Evolutionary conservation across 2,329 filamentous ascomycete species (phyloP).

Genomic region (Sarocladium oryzae): DNA sequence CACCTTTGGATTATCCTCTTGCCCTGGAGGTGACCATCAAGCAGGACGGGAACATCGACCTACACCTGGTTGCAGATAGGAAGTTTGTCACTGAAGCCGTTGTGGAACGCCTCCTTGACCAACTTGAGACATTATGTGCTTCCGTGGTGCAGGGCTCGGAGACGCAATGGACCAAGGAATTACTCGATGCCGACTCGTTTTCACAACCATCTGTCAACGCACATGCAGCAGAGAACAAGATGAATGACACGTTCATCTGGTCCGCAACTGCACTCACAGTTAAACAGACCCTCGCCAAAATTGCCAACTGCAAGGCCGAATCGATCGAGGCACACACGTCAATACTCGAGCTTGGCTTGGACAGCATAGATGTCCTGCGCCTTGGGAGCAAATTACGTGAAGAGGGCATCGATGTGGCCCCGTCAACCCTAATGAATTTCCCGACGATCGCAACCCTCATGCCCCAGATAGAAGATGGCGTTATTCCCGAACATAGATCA

Average conservation of each 20-base stretch:
- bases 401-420: conserved; percentile 51
- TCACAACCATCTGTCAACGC: conserved; percentile 10
- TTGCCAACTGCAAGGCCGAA: conserved; percentile 48
- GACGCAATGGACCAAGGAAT: neutral
- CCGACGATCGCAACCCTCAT: conserved; percentile 53
- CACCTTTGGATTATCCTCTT: conserved; percentile 63
- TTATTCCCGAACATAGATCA: neutral
- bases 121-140: conserved; percentile 36
- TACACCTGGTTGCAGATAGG: conserved; percentile 55
- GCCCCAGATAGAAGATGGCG: neutral
- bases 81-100: conserved; percentile 25
- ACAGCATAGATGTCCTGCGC: conserved; percentile 89
- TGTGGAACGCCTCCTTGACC: conserved; percentile 16
- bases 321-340: conserved; percentile 53
- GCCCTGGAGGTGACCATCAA: conserved; percentile 66
- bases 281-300: conserved; percentile 53
- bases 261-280: conserved; percentile 44
- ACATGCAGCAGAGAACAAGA: neutral
- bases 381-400: conserved; percentile 65
- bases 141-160: neutral
- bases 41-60: conserved; percentile 36
- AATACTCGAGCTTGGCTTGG: conserved; percentile 76
- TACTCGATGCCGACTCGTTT: neutral
- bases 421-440: conserved; percentile 71
- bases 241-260: conserved; percentile 48